These are phyloP conservation scores for Leccinum barrowsii DNA, from an alignment of 768 basidiomycete species.

Conservation along the genomic window DNA sequence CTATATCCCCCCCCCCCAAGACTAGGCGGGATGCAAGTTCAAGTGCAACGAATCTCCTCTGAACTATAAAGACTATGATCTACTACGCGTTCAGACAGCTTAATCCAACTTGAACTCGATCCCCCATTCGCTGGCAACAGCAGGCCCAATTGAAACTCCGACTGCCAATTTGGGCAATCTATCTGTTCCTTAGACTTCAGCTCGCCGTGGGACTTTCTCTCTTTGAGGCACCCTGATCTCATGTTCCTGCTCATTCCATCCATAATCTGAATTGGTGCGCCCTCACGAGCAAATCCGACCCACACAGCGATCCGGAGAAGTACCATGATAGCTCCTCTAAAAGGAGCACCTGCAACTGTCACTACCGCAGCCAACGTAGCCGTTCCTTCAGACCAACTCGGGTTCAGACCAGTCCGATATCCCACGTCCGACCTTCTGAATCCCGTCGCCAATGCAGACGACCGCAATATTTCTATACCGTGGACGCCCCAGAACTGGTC, in stretches of 20 bases:
- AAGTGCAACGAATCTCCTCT: too few species aligned
- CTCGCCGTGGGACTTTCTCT: too few species aligned
- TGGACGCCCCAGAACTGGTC: constrained; percentile 75
- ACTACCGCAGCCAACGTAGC: background rate
- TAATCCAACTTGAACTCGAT: too few species aligned
- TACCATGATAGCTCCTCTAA: background rate
- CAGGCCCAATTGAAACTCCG: too few species aligned
- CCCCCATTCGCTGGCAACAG: too few species aligned
- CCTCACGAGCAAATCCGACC: background rate
- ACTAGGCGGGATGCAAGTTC: too few species aligned
- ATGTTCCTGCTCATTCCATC: background rate
- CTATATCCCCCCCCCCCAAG: too few species aligned
- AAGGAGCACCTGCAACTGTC: constrained; percentile 2
- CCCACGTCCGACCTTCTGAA: constrained; percentile 29
- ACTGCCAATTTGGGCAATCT: too few species aligned
- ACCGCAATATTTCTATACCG: constrained; percentile 59
- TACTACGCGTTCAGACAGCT: too few species aligned
- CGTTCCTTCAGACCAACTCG: constrained; percentile 29
- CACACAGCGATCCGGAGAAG: background rate
- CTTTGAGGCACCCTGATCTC: background rate
- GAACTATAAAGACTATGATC: too few species aligned
- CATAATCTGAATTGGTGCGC: background rate
- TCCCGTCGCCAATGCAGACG: constrained; percentile 55
- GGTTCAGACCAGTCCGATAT: constrained; percentile 18
- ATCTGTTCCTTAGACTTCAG: too few species aligned